Evolutionary conservation across 305 asterid species (phyloP).

Genomic region (Petunia hybrid): DNA sequence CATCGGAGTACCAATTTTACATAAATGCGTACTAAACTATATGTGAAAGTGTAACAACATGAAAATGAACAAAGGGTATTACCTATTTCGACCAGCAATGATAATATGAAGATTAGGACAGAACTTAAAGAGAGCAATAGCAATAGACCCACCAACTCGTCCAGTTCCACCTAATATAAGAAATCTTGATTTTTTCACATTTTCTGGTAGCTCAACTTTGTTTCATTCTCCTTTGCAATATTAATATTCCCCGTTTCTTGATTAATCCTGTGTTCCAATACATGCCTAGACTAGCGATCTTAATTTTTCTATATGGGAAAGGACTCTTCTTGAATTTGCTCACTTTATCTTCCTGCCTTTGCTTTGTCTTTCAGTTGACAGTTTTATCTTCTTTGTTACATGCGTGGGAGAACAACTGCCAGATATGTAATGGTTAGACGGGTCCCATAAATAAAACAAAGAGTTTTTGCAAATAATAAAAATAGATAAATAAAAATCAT

Average conservation of each 20-base stretch:
- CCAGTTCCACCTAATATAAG: conserved; percentile 91
- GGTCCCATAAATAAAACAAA: not conserved
- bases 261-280: conserved; percentile 42
- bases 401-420: conserved; percentile 22
- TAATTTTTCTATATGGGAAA: not conserved
- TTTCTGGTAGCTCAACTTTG: conserved; percentile 56
- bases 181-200: conserved; percentile 61
- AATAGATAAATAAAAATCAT: no score
- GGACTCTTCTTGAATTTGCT: not conserved
- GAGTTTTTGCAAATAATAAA: not conserved
- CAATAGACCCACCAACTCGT: conserved; percentile 97
- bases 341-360: not conserved
- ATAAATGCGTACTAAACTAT: not conserved
- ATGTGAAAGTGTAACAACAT: not conserved
- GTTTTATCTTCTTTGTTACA: conserved; percentile 19
- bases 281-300: conserved; percentile 59
- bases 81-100: conserved; percentile 90
- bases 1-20: no score
- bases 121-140: conserved; percentile 71
- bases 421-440: not conserved
- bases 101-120: conserved; percentile 72
- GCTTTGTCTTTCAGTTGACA: not conserved
- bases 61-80: not conserved
- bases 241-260: conserved; percentile 43
- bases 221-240: conserved; percentile 40